Base-by-base conservation (phyloP, 164 flowering plant species). In the Dillenia suffruticosa region DNA sequence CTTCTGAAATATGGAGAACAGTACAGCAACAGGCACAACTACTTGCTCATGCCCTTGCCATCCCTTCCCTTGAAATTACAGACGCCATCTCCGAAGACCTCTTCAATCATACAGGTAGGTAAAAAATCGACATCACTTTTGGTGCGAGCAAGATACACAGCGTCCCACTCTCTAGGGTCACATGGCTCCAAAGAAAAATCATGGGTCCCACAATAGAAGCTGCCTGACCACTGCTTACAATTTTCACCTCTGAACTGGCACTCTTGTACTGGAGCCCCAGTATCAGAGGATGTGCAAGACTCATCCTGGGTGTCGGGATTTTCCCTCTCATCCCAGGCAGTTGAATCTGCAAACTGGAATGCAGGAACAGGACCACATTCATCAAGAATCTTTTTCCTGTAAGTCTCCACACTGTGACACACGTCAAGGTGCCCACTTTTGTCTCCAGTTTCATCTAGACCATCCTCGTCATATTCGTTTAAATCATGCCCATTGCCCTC, bases 31-130 rank as follows among this genome's bases (percentile, higher is more conserved):
- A 32, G 7, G 40, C 40, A 32, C 40, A 16, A 12, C 46, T 5
- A 63, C 60, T 75, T 67, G 47, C 63, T 57, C 57, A 65, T 57
- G 59, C 61, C 64, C 57, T 81, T 58, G 15, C 67, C 77, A 63
- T 75, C 79, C 26, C 53, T 60, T 24, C 58, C 61, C 46, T 68
- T 72, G 57, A 58, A 58, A 54, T 71, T 67, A 77, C 72, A 72
- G 54, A 69, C 60, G 47, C 70, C 86, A 14, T 73, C 79, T 26
- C 94, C 85, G 59, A 88, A 84, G 17, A 85, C 86, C 75, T 84
- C 84, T 69, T 85, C 82, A 40, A 85, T 85, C 86, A 85, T 69
- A 55, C 75, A 73, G 0, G 89, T 81, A 22, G 91, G 80, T 45
- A 82, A 71, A 58, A 86, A 73, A 58, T 85, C 91, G 10, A 74